phyloP scores from a whole-genome alignment of 192 early-diverging fungal species.

The Pilobolus umbonatus region DNA sequence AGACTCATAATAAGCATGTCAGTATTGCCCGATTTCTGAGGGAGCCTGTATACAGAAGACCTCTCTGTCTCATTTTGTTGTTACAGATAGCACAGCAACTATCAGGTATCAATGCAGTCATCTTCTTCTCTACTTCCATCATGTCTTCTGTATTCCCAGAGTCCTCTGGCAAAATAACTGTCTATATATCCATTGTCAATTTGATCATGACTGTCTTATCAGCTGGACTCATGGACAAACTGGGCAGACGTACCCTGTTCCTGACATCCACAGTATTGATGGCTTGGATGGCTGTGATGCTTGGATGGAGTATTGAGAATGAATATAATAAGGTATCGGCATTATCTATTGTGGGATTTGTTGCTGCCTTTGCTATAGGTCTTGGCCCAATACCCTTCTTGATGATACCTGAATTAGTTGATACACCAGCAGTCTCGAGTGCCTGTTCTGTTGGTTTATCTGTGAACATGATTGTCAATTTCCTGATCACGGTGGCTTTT shows the following conservation, averaged over 20 bases:
- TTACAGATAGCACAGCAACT: constrained; percentile 83
- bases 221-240: constrained; percentile 66
- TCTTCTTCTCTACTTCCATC: constrained; percentile 80
- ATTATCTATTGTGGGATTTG: constrained; percentile 67
- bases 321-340: constrained; percentile 37
- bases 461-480: constrained; percentile 62
- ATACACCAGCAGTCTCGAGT: constrained; percentile 60
- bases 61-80: constrained; percentile 59
- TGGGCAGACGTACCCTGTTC: constrained; percentile 67
- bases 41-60: constrained; percentile 50
- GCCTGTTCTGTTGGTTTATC: constrained; percentile 60
- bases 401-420: constrained; percentile 68
- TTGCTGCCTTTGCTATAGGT: constrained; percentile 73
- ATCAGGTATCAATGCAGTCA: constrained; percentile 86
- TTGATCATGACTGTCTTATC: constrained; percentile 69
- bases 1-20: constrained; percentile 18
- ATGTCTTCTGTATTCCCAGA: constrained; percentile 58
- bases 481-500: constrained; percentile 61
- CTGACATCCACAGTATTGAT: constrained; percentile 58
- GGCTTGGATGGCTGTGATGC: constrained; percentile 48
- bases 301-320: constrained; percentile 52
- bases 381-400: constrained; percentile 84
- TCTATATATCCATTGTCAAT: constrained; percentile 75
- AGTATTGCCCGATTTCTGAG: constrained; percentile 40
- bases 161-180: constrained; percentile 65